Base-by-base conservation (phyloP, 495 filamentous ascomycete genomes). In the Talaromyces stipitatus region DNA sequence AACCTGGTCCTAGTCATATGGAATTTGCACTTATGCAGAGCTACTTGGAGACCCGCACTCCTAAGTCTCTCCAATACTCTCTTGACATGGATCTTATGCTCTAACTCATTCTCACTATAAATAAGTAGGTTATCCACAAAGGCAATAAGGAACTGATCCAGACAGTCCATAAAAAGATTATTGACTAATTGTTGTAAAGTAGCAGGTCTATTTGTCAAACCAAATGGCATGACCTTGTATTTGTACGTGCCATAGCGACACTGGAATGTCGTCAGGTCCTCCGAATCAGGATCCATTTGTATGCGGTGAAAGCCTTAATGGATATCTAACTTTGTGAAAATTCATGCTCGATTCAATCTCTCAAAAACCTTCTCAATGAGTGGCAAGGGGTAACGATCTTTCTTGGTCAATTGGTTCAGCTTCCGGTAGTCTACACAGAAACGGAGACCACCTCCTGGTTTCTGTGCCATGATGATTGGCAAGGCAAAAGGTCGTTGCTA, bases 291-390 rank as follows among this genome's bases (percentile, higher is more conserved):
- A 62, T 24, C 14, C 18, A 71, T 71, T 0, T 61, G 43, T 0
- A 81, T 63, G 1, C 61, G 41, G 47, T 81, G 61, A 48, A 74
- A 80, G 0, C 65, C 71, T 29, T 68, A 45, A 2, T 62, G 60
- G 9, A 80, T 66, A 60, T 82, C 70, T 0, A 83, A 38, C 57
- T 79, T 79, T 0, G 64, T 82, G 53, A 75, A 81, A 24, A 66
- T 62, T 46, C 61, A 70, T 3, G 65, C 64, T 36, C 57, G 59
- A 0, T 18, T 26, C 0, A 82, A 23, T 0, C 59, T 23, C 14
- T 61, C 26, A 3, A 81, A 41, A 0, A 67, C 64, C 54, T 83
- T 68, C n/a, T 75, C 45, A 24, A 81, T 78, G 10, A 78, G 43
- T 0, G 73, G 76, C 0, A 82, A 36, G 0, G 72, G 70, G 48